Evolutionary conservation across 2,329 filamentous ascomycete genomes (phyloP).

Genomic region (Talaromyces sp.): DNA sequence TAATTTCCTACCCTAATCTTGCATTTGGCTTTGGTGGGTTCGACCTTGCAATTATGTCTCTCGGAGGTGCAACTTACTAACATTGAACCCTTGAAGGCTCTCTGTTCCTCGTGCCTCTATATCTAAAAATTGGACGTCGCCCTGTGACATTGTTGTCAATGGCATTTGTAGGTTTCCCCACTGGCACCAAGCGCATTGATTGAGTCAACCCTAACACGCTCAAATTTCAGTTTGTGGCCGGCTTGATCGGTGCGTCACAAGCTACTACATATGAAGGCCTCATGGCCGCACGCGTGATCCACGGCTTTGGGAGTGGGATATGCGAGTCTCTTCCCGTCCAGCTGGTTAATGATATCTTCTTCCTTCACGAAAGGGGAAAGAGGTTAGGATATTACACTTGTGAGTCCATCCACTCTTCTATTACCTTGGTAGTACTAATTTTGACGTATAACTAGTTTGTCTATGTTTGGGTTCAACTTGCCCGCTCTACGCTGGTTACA

Average conservation of each 20-base stretch:
- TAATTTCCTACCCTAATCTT: constrained; percentile 57
- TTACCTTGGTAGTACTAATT: background rate
- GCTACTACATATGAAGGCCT: constrained; percentile 34
- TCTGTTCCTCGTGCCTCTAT: constrained; percentile 52
- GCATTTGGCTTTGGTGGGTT: constrained; percentile 51
- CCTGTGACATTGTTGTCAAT: constrained; percentile 39
- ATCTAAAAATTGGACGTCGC: constrained; percentile 47
- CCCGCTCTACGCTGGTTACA: constrained; percentile 55
- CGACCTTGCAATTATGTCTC: background rate
- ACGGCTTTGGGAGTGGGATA: constrained; percentile 39
- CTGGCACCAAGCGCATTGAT: background rate
- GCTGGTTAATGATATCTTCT: constrained; percentile 45
- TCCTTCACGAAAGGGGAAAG: constrained; percentile 41
- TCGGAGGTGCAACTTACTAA: background rate
- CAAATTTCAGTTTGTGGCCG: constrained; percentile 29
- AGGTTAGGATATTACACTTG: constrained; percentile 56
- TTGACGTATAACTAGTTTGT: constrained; percentile 31
- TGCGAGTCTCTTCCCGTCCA: constrained; percentile 44
- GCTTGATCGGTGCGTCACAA: constrained; percentile 38
- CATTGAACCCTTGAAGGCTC: constrained; percentile 36
- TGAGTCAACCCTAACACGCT: background rate
- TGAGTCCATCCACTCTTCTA: constrained; percentile 16
- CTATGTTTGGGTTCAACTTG: constrained; percentile 53
- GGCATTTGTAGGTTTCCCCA: constrained; percentile 22
- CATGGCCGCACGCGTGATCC: constrained; percentile 39